phyloP scores from a whole-genome alignment of 140 eudicot species.

The Ambrosia hybrid region DNA sequence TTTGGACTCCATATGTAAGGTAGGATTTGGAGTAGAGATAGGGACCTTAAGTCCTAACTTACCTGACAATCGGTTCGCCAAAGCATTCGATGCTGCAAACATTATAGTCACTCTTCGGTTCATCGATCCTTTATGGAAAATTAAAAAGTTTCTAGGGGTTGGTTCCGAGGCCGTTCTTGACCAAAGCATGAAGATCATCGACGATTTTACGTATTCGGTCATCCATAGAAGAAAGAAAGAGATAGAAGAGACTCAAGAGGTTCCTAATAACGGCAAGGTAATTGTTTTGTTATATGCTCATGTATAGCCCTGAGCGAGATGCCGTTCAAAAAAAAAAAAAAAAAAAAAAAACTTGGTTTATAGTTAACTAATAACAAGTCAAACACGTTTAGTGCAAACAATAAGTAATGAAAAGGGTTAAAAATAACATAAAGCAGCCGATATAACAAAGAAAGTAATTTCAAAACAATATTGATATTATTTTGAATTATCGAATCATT shows the following conservation, averaged over 20 bases:
- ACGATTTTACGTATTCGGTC: constrained; percentile 88
- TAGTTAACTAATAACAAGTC: too few relatives aligned
- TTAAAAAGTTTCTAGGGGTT: constrained; percentile 70
- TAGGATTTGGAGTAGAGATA: constrained; percentile 97
- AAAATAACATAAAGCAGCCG: too few relatives aligned
- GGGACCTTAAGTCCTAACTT: constrained; percentile 80
- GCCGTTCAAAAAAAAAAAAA: too few relatives aligned
- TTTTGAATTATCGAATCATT: too few relatives aligned
- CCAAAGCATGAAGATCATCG: constrained; percentile 70
- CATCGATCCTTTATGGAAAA: constrained; percentile 87
- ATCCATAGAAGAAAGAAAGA: constrained; percentile 77
- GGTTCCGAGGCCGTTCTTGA: constrained; percentile 92
- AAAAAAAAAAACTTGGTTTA: too few relatives aligned
- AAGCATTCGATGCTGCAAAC: constrained; percentile 90
- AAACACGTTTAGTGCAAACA: too few relatives aligned
- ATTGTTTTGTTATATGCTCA: background rate
- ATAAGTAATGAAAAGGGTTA: too few relatives aligned
- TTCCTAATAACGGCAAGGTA: constrained; percentile 52
- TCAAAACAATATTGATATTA: too few relatives aligned
- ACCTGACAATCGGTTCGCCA: constrained; percentile 70
- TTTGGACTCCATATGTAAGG: constrained; percentile 95
- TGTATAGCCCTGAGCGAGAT: too few relatives aligned
- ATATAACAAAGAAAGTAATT: too few relatives aligned
- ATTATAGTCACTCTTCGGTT: constrained; percentile 83
- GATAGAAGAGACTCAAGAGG: constrained; percentile 42